Conservation (phyloP, 2,329 filamentous ascomycete genomes). For the Clathrospora elynae region DNA sequence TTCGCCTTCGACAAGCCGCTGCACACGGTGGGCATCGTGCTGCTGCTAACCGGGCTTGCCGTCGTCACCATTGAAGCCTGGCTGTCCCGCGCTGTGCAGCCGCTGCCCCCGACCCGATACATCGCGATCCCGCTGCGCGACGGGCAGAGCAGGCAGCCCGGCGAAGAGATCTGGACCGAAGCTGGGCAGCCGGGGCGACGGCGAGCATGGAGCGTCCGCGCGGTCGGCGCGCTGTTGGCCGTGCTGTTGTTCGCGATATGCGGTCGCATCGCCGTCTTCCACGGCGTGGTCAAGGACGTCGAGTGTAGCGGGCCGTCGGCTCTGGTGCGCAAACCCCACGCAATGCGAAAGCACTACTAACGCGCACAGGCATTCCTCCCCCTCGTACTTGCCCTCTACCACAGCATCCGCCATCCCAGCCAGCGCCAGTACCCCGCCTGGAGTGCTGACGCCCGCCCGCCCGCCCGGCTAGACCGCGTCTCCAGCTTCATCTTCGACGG, state of each 20-base stretch:
- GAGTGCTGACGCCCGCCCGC: constrained; percentile 32
- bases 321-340: constrained; percentile 19
- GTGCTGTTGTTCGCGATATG: constrained; percentile 39
- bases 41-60: constrained; percentile 42
- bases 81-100: constrained; percentile 22
- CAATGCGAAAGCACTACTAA: constrained; percentile 14
- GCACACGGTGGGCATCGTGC: constrained; percentile 39
- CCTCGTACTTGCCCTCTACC: constrained; percentile 40
- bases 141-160: constrained; percentile 26
- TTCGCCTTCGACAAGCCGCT: constrained; percentile 47
- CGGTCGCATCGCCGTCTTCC: constrained; percentile 40
- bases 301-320: constrained; percentile 42
- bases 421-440: constrained; percentile 37
- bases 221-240: constrained; percentile 33
- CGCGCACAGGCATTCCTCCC: constrained; percentile 36
- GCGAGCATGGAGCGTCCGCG: constrained; percentile 24
- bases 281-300: constrained; percentile 35
- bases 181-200: constrained; percentile 22
- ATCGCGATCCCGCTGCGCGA: constrained; percentile 40
- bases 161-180: constrained; percentile 37
- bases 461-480: constrained; percentile 32
- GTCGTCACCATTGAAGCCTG: constrained; percentile 36
- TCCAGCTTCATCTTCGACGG: constrained; percentile 34
- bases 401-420: constrained; percentile 34
- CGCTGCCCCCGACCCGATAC: constrained; percentile 30